Evolutionary conservation across 805 yeast genomes (phyloP).

Genomic region (Torulaspora maleeae): DNA sequence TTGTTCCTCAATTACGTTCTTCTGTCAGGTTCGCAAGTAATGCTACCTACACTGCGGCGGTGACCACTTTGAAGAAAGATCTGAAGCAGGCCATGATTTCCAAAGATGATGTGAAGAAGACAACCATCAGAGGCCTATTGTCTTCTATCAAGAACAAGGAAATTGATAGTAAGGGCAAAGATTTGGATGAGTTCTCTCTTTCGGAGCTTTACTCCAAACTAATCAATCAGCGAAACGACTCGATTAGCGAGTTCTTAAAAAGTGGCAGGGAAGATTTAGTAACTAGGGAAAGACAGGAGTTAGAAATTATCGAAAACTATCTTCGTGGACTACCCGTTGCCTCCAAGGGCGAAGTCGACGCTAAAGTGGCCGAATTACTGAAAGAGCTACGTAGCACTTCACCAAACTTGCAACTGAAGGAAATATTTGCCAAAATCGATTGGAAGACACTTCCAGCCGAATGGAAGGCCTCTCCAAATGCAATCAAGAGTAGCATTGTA

Average conservation of each 20-base stretch:
- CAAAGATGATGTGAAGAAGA: conserved; percentile 41
- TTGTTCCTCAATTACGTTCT: conserved; percentile 3
- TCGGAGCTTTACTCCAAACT: conserved; percentile 41
- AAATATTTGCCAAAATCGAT: conserved; percentile 33
- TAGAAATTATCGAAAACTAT: conserved; percentile 40
- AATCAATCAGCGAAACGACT: conserved; percentile 46
- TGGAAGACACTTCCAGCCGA: conserved; percentile 36
- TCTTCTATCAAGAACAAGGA: conserved; percentile 44
- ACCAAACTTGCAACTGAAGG: conserved; percentile 29
- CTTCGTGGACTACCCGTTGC: conserved; percentile 45
- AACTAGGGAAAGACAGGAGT: conserved; percentile 48
- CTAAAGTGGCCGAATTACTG: conserved; percentile 30
- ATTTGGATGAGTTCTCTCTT: conserved; percentile 37
- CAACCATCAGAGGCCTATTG: conserved; percentile 42
- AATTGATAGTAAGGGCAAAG: conserved; percentile 37
- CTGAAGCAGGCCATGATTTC: conserved; percentile 47
- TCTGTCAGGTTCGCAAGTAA: conserved; percentile 33
- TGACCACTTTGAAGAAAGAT: conserved; percentile 38
- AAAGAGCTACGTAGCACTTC: conserved; percentile 20
- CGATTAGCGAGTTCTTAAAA: conserved; percentile 44
- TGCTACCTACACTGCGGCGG: conserved; percentile 36
- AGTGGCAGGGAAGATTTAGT: conserved; percentile 51
- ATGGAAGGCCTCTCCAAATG: conserved; percentile 37
- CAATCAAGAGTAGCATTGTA: conserved; percentile 34
- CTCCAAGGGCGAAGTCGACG: conserved; percentile 41